phyloP scores from a whole-genome alignment of 495 filamentous ascomycete genomes.

The Penicillium verhagenii region DNA sequence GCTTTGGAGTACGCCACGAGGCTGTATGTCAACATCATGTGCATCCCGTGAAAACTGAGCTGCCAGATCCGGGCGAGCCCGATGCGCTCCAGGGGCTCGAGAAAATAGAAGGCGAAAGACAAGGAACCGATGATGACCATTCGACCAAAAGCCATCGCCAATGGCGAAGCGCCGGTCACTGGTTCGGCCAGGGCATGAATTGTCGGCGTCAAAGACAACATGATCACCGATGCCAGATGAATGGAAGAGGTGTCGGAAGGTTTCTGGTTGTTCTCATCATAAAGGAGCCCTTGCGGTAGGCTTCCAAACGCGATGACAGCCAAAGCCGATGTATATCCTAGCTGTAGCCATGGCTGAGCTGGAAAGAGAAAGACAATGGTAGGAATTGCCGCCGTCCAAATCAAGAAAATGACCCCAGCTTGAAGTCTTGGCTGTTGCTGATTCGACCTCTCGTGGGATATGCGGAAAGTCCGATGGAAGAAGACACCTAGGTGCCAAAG shows the following conservation, averaged over 20 bases:
- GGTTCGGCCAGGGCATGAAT: conserved; percentile 8
- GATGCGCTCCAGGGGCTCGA: conserved; percentile 5
- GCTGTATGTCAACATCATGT: not conserved
- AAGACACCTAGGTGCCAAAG: not conserved
- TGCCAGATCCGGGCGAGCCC: conserved; percentile 1
- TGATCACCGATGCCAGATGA: conserved; percentile 5
- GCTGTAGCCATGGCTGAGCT: not conserved
- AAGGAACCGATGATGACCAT: conserved; percentile 2
- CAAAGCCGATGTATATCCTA: not conserved
- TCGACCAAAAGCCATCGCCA: conserved; percentile 5
- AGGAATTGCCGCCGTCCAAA: not conserved
- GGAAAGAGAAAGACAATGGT: not conserved
- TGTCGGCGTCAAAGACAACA: conserved; percentile 4
- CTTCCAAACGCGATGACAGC: conserved; percentile 1
- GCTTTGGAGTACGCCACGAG: conserved; percentile 3
- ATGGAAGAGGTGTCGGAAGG: not conserved
- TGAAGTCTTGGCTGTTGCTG: not conserved
- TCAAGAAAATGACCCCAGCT: not conserved
- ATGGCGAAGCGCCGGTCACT: not conserved
- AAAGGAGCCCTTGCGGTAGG: not conserved
- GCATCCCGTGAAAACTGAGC: conserved; percentile 5
- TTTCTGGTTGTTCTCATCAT: not conserved
- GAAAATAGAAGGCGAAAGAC: conserved; percentile 2
- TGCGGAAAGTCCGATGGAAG: not conserved
- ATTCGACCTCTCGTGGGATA: not conserved